These are phyloP conservation scores for Starmerella bombicola DNA, from an alignment of 805 yeast genomes.

Conservation along the genomic window DNA sequence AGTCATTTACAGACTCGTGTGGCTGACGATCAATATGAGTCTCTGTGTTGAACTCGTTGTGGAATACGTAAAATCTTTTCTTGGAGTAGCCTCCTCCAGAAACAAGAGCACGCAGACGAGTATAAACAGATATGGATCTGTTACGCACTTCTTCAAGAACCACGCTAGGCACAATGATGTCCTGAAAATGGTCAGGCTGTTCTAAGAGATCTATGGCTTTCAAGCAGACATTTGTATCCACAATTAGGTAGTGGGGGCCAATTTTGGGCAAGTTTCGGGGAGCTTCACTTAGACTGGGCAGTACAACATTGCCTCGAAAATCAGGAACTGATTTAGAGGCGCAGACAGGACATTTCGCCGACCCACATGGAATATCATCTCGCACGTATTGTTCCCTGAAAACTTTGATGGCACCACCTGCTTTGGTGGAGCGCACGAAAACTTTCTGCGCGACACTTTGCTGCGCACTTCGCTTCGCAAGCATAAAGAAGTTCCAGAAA, in stretches of 20 bases:
- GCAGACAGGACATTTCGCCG: conserved; percentile 57
- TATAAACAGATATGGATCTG: conserved; percentile 75
- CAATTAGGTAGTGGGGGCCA: conserved; percentile 66
- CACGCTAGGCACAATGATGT: conserved; percentile 89
- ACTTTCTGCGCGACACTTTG: conserved; percentile 43
- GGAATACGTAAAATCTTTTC: conserved; percentile 81
- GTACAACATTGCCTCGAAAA: conserved; percentile 54
- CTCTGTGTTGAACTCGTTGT: conserved; percentile 72
- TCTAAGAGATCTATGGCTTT: conserved; percentile 86
- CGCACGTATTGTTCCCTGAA: conserved; percentile 91
- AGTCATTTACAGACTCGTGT: conserved; percentile 70
- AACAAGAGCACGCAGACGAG: conserved; percentile 64
- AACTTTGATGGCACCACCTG: conserved; percentile 80
- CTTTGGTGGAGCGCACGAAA: conserved; percentile 68
- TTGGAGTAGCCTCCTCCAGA: conserved; percentile 38
- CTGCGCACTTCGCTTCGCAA: conserved; percentile 18
- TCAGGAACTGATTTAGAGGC: conserved; percentile 35
- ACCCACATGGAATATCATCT: conserved; percentile 83
- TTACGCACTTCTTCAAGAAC: conserved; percentile 88
- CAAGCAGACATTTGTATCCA: conserved; percentile 80
- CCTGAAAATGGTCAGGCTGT: conserved; percentile 59
- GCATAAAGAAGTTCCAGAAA: background rate
- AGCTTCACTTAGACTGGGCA: conserved; percentile 43
- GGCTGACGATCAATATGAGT: conserved; percentile 53
- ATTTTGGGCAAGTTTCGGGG: conserved; percentile 32